phyloP scores from a whole-genome alignment of 1,139 yeast genomes.

The Nadsonia starkeyi-henricii region DNA sequence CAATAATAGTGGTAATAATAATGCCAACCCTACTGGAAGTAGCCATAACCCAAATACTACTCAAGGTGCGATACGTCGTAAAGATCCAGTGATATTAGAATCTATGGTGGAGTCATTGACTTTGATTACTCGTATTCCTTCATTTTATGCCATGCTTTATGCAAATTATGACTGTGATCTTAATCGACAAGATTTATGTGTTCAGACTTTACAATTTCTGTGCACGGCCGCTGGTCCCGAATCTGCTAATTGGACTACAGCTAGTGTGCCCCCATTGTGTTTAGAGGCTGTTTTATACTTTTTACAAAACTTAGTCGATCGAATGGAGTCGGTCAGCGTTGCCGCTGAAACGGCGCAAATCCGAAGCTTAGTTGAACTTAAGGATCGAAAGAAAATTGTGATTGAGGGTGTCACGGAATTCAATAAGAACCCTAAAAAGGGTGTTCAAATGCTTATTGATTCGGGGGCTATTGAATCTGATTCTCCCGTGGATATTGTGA shows the following conservation, averaged over 20 bases:
- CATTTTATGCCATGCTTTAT: slow-evolving; percentile 62
- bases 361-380: slow-evolving; percentile 21
- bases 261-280: slow-evolving; percentile 86
- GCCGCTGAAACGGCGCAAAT: slow-evolving; percentile 9
- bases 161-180: slow-evolving; percentile 85
- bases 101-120: slow-evolving; percentile 74
- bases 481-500: slow-evolving; percentile 50
- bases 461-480: slow-evolving; percentile 51
- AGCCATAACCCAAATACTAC: slow-evolving; percentile 7
- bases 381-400: slow-evolving; percentile 56
- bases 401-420: slow-evolving; percentile 60
- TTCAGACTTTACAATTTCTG: slow-evolving; percentile 51
- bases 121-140: slow-evolving; percentile 62
- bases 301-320: slow-evolving; percentile 42
- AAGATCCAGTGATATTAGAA: slow-evolving; percentile 48
- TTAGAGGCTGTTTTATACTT: slow-evolving; percentile 72
- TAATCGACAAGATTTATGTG: slow-evolving; percentile 72
- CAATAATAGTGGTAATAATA: slow-evolving; percentile 9
- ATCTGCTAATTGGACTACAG: slow-evolving; percentile 60
- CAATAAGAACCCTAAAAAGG: slow-evolving; percentile 66
- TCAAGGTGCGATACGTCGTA: slow-evolving; percentile 1
- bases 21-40: slow-evolving; percentile 5
- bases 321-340: slow-evolving; percentile 1
- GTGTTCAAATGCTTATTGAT: slow-evolving; percentile 47
- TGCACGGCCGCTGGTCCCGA: slow-evolving; percentile 72